These are phyloP conservation scores for Tulasnella sp. DNA, from an alignment of 768 basidiomycete genomes.

Conservation along the genomic window DNA sequence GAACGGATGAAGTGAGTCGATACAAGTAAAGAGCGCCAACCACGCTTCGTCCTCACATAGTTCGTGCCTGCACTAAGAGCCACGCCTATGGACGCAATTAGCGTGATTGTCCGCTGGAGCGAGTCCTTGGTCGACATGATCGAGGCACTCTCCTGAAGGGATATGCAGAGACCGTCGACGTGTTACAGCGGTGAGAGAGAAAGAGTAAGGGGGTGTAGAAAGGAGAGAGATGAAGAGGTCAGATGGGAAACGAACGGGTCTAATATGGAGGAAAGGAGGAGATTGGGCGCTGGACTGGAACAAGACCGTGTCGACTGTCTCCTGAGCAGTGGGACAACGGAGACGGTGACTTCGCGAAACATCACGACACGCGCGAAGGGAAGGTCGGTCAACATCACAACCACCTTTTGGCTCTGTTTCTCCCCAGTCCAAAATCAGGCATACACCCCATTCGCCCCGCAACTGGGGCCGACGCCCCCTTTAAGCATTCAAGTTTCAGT, in stretches of 20 bases:
- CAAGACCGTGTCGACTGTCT: background rate
- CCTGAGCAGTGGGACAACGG: slow-evolving; percentile 6
- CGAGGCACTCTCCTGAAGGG: background rate
- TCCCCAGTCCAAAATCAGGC: background rate
- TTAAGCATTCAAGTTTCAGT: background rate
- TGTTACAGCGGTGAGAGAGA: background rate
- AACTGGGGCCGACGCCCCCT: background rate
- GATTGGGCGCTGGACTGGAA: background rate
- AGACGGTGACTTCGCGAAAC: background rate
- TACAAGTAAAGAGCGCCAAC: background rate
- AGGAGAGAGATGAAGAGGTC: slow-evolving; percentile 9
- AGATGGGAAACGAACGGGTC: slow-evolving; percentile 3
- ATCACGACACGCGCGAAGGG: background rate
- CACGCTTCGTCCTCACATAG: slow-evolving; percentile 51
- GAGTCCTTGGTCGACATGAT: slow-evolving; percentile 29
- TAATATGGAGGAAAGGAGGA: background rate
- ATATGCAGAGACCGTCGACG: background rate
- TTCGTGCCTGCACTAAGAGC: slow-evolving; percentile 66
- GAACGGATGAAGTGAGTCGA: background rate
- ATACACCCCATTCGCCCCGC: background rate
- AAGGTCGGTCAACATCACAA: slow-evolving; percentile 1
- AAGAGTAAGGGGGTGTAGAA: background rate
- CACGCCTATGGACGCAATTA: slow-evolving; percentile 57
- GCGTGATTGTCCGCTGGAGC: slow-evolving; percentile 46
- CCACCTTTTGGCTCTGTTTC: slow-evolving; percentile 11